These are phyloP conservation scores for Effrenium voratum DNA, from an alignment of 73 alveolate genomes.

Conservation along the genomic window DNA sequence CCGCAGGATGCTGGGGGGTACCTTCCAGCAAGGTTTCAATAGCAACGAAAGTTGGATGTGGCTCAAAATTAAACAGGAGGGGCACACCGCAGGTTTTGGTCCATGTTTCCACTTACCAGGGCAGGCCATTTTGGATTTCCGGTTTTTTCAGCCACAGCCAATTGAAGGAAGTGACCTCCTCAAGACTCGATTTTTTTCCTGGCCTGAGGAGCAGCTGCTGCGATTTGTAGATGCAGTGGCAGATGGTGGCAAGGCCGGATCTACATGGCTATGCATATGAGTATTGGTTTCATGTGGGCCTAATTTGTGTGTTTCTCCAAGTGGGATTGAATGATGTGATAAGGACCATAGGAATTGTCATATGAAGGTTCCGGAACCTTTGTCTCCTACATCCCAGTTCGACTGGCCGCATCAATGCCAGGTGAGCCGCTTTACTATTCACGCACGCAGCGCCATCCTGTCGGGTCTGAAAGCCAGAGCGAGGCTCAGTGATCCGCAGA, in stretches of 20 bases:
- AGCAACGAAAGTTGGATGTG: too few species aligned
- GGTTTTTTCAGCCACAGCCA: background rate
- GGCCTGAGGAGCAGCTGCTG: conserved; percentile 60
- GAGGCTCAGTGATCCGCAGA: background rate
- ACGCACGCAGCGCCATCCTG: conserved; percentile 85
- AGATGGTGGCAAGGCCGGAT: conserved; percentile 43
- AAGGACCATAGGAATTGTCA: background rate
- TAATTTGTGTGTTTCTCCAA: background rate
- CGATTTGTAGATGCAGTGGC: conserved; percentile 57
- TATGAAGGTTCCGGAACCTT: background rate
- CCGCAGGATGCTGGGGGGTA: too few species aligned
- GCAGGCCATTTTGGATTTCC: background rate
- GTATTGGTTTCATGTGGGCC: too few species aligned
- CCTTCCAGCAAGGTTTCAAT: too few species aligned
- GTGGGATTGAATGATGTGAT: background rate
- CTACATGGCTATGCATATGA: background rate
- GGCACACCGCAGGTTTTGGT: too few species aligned
- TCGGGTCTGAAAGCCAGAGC: conserved; percentile 65
- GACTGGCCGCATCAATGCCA: background rate
- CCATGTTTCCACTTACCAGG: too few species aligned
- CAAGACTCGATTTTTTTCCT: too few species aligned
- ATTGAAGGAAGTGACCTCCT: too few species aligned
- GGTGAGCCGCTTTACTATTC: conserved; percentile 69
- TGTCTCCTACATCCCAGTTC: background rate
- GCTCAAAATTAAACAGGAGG: too few species aligned